These are phyloP conservation scores for Phytophthora pisi DNA, from an alignment of 352 stramenopile species.

Conservation along the genomic window DNA sequence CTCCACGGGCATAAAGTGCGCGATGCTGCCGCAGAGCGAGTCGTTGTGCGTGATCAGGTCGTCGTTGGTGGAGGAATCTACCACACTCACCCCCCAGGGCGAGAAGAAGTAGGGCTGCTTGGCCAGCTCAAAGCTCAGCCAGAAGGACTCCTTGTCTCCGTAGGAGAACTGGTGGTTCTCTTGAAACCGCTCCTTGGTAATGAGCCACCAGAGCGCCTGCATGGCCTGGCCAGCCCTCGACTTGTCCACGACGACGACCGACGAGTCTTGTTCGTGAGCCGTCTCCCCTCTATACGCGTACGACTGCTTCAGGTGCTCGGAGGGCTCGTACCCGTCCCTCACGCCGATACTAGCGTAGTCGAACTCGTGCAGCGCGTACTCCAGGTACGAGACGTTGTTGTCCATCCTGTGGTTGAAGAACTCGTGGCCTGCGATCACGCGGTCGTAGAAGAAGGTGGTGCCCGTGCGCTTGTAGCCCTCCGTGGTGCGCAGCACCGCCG, in stretches of 20 bases:
- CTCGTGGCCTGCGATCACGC: slow-evolving; percentile 38
- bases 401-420: slow-evolving; percentile 42
- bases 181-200: slow-evolving; percentile 40
- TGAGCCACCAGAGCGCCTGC: slow-evolving; percentile 44
- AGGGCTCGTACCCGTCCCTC: slow-evolving; percentile 32
- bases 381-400: slow-evolving; percentile 44
- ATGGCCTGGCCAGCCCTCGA: slow-evolving; percentile 32
- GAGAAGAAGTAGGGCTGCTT: slow-evolving; percentile 60
- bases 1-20: slow-evolving; percentile 40
- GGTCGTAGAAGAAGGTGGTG: slow-evolving; percentile 79
- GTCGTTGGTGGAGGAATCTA: slow-evolving; percentile 41
- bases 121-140: slow-evolving; percentile 57
- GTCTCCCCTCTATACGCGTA: slow-evolving; percentile 48
- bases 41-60: slow-evolving; percentile 46
- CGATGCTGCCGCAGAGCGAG: slow-evolving; percentile 49
- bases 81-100: slow-evolving; percentile 44
- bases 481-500: slow-evolving; percentile 40
- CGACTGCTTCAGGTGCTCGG: slow-evolving; percentile 45
- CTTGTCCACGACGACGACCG: slow-evolving; percentile 59
- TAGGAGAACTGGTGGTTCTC: slow-evolving; percentile 41
- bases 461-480: slow-evolving; percentile 49
- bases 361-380: slow-evolving; percentile 43
- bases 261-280: slow-evolving; percentile 62
- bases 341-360: slow-evolving; percentile 54
- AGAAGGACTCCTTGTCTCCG: slow-evolving; percentile 60